A percentile compares a stretch with the other conserved stretches of the same genome.
Evolutionary conservation across 768 basidiomycete species (phyloP).

Genomic region (Daedalea quercina): DNA sequence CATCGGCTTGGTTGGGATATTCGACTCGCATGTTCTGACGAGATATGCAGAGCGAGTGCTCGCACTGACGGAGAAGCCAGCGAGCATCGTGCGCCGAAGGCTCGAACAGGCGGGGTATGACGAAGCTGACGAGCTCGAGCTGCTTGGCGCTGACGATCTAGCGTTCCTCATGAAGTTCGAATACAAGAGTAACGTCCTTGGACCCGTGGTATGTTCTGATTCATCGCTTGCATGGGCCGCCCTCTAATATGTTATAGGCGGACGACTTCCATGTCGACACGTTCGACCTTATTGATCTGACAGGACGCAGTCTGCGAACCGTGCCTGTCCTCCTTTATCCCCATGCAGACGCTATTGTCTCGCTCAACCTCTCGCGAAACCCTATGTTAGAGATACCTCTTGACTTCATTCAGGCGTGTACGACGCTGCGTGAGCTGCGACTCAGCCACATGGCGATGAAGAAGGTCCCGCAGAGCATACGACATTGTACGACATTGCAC

Average conservation of each 20-base stretch:
- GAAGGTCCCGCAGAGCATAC: constrained; percentile 80
- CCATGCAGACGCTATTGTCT: constrained; percentile 77
- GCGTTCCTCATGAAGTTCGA: constrained; percentile 86
- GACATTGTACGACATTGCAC: constrained; percentile 64
- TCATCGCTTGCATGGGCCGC: neutral
- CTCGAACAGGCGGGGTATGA: constrained; percentile 89
- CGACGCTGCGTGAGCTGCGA: constrained; percentile 74
- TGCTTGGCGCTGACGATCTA: constrained; percentile 71
- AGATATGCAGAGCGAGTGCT: constrained; percentile 75
- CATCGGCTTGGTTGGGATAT: no score
- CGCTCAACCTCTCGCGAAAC: constrained; percentile 86
- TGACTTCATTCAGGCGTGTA: constrained; percentile 91
- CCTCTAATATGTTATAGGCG: constrained; percentile 37
- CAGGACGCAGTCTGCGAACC: constrained; percentile 71
- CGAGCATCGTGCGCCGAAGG: constrained; percentile 75
- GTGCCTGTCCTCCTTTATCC: constrained; percentile 84
- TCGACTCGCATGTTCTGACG: no score
- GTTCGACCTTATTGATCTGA: constrained; percentile 78
- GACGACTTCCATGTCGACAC: constrained; percentile 66
- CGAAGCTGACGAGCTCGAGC: constrained; percentile 69
- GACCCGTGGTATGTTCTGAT: constrained; percentile 48
- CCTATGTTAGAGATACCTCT: constrained; percentile 95
- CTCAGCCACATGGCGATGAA: constrained; percentile 93
- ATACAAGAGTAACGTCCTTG: constrained; percentile 73
- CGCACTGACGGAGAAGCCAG: constrained; percentile 74